Evolutionary conservation across 1,284 basidiomycete species (phyloP).

Genomic region (Tremellales sp.): DNA sequence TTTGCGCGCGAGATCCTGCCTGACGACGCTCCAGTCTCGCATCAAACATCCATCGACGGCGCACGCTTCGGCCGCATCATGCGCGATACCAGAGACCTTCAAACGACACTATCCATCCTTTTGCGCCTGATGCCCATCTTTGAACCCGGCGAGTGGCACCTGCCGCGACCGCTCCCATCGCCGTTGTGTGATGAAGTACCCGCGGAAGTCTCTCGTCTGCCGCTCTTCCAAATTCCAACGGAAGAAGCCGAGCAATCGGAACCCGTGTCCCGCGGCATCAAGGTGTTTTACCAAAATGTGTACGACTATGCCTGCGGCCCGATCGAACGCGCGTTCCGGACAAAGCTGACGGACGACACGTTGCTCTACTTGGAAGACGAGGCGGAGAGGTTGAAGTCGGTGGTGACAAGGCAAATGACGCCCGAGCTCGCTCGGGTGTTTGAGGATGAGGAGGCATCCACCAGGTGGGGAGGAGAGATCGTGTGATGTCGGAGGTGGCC

Average conservation of each 20-base stretch:
- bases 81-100: background rate
- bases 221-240: background rate
- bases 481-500: no score
- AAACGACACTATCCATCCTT: background rate
- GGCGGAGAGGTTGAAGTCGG: background rate
- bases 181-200: background rate
- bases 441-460: background rate
- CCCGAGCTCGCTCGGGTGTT: background rate
- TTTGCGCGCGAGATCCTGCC: background rate
- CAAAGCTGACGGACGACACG: background rate
- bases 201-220: background rate
- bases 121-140: background rate
- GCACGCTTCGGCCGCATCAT: background rate
- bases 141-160: background rate
- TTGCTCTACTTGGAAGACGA: background rate
- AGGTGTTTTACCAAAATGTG: background rate
- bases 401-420: background rate
- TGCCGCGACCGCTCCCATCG: background rate
- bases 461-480: no score
- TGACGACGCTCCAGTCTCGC: background rate
- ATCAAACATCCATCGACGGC: background rate
- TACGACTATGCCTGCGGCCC: background rate
- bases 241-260: background rate
- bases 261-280: background rate
- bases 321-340: background rate